Percentiles rank a stretch among this genome's conserved stretches.
Evolutionary conservation across 139 green algal genomes (phyloP).

Genomic region (Edaphochlamys debaryana): DNA sequence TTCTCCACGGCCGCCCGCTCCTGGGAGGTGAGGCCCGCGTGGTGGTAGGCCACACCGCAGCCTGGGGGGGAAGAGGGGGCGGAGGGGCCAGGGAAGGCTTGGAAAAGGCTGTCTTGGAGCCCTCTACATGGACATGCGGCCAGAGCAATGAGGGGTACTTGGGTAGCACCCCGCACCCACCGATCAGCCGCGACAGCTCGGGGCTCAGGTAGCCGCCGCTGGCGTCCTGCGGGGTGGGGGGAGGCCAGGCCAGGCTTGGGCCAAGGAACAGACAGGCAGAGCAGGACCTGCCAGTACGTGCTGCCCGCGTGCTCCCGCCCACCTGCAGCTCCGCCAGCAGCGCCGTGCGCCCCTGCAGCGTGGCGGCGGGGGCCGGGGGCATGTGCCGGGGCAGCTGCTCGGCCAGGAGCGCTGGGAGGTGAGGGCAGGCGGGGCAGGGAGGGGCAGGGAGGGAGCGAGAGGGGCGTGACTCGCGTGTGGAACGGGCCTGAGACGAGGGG

Average conservation of each 20-base stretch:
- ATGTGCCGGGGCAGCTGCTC: slow-evolving; percentile 18
- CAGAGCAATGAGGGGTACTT: no score
- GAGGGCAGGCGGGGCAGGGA: no score
- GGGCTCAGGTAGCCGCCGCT: slow-evolving; percentile 34
- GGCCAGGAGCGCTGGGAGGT: background rate
- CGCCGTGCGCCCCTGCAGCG: background rate
- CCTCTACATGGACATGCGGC: no score
- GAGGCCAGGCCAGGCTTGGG: background rate
- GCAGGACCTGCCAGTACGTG: no score
- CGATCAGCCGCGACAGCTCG: slow-evolving; percentile 9
- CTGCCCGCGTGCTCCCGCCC: background rate
- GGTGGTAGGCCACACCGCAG: slow-evolving; percentile 59
- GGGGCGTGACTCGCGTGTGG: no score
- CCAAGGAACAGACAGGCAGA: no score
- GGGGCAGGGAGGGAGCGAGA: no score
- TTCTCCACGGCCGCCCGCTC: slow-evolving; percentile 68
- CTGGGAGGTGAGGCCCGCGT: slow-evolving; percentile 57
- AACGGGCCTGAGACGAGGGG: no score
- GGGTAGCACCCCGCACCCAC: no score
- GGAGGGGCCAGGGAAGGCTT: background rate
- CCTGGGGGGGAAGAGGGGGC: background rate
- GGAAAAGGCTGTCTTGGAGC: background rate
- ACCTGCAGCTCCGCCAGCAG: slow-evolving; percentile 24
- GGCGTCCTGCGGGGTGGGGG: slow-evolving; percentile 1
- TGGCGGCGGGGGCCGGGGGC: background rate